Percentiles rank a stretch among this genome's conserved stretches.
These are phyloP conservation scores for Hydnum rufescens DNA, from an alignment of 768 basidiomycete genomes.

Conservation along the genomic window DNA sequence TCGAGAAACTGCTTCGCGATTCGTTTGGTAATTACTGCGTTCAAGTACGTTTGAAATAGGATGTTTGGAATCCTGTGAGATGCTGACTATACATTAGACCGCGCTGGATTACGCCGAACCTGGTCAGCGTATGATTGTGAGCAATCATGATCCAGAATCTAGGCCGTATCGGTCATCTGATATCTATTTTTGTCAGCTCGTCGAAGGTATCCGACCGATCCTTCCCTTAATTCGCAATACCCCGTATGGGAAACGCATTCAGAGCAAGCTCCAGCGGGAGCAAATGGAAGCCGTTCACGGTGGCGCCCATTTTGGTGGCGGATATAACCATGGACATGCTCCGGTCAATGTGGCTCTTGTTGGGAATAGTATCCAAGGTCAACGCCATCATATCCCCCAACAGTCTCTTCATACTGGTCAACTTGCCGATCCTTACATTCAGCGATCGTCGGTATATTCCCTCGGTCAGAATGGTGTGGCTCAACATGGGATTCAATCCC, in stretches of 20 bases:
- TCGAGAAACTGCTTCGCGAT: constrained; percentile 90
- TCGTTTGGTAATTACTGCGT: constrained; percentile 96
- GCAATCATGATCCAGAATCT: constrained; percentile 9
- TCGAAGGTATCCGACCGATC: constrained; percentile 97
- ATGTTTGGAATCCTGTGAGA: constrained; percentile 9
- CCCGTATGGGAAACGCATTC: constrained; percentile 97
- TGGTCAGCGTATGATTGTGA: constrained; percentile 56
- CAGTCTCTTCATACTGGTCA: constrained; percentile 6
- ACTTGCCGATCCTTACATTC: constrained; percentile 6
- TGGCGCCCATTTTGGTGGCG: not conserved
- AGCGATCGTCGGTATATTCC: constrained; percentile 4
- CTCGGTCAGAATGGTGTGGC: constrained; percentile 2
- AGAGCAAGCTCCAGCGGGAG: constrained; percentile 94
- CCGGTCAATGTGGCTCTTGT: not conserved
- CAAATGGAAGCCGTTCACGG: constrained; percentile 33
- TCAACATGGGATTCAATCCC: no score
- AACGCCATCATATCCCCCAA: constrained; percentile 4
- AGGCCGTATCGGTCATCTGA: not conserved
- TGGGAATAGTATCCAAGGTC: not conserved
- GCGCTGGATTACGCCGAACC: constrained; percentile 96
- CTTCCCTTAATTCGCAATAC: constrained; percentile 97
- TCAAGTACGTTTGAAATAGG: constrained; percentile 31
- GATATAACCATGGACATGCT: not conserved
- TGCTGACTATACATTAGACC: constrained; percentile 32
- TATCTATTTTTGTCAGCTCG: constrained; percentile 27